Conservation (phyloP, 495 filamentous ascomycete genomes). For the Hypoxylon rickii region DNA sequence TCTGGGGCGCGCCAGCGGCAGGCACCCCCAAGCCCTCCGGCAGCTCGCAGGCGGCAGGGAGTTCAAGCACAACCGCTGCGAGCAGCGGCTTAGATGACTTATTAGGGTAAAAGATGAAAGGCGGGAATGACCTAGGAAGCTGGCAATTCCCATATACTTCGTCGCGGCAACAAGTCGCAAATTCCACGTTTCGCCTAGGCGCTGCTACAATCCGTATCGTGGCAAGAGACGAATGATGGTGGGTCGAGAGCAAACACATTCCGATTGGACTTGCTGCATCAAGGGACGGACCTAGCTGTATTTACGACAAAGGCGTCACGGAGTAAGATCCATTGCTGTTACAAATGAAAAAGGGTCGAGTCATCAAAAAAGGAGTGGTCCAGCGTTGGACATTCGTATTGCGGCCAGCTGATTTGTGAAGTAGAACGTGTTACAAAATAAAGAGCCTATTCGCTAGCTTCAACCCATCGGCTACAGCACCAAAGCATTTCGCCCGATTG, state of each 20-base stretch:
- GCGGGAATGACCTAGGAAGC: no score
- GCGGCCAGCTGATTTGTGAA: no score
- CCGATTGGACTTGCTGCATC: neutral
- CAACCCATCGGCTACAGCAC: no score
- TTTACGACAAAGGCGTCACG: constrained; percentile 17
- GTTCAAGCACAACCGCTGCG: constrained; percentile 29
- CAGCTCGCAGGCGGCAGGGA: constrained; percentile 16
- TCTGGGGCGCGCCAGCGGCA: constrained; percentile 78
- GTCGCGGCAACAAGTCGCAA: no score
- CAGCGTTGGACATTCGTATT: constrained; percentile 8
- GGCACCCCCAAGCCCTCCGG: constrained; percentile 40
- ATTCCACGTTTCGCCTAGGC: no score
- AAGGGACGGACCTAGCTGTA: constrained; percentile 5
- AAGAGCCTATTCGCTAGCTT: no score
- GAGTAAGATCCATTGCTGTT: constrained; percentile 10
- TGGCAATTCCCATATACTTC: neutral
- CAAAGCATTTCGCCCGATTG: no score
- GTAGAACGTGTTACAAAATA: no score
- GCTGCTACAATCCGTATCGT: neutral
- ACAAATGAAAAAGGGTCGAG: constrained; percentile 12
- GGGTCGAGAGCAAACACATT: no score
- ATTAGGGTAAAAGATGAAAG: constrained; percentile 41
- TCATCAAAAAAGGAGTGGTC: constrained; percentile 19
- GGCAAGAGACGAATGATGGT: no score
- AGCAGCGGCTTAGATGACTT: constrained; percentile 50